phyloP scores from a whole-genome alignment of 2,329 filamentous ascomycete genomes.

The Colletotrichum camelliae region DNA sequence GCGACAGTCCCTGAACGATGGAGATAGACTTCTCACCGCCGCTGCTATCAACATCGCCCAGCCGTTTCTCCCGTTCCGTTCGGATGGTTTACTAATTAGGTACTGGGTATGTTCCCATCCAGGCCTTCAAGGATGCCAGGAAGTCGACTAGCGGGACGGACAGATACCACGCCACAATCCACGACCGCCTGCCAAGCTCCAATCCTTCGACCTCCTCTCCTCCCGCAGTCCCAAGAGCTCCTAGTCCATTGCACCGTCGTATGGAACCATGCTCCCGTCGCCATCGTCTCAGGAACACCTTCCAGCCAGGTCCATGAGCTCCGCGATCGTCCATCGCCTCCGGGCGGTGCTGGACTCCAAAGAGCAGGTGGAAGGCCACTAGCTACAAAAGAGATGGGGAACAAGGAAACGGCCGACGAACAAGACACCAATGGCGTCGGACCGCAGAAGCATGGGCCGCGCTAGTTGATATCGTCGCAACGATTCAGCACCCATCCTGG shows the following conservation, averaged over 20 bases:
- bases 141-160: not conserved
- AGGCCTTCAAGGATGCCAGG: not conserved
- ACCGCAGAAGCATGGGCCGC: not conserved
- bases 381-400: not conserved
- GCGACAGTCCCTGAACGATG: not conserved
- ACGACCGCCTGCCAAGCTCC: not conserved
- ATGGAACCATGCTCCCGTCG: not conserved
- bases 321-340: not conserved
- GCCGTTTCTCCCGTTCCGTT: not conserved
- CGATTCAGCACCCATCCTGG: slow-evolving; percentile 7
- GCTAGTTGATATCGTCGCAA: slow-evolving; percentile 13
- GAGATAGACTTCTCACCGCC: not conserved
- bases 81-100: not conserved
- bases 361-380: not conserved
- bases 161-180: not conserved
- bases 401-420: not conserved
- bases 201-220: not conserved
- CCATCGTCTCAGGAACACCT: not conserved
- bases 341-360: not conserved
- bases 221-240: not conserved
- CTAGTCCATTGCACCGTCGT: not conserved
- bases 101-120: not conserved
- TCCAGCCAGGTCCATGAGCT: not conserved
- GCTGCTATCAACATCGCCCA: not conserved
- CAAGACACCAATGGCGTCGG: not conserved